Base-by-base conservation (phyloP, 805 yeast genomes). In the Pichia cabralensis region DNA sequence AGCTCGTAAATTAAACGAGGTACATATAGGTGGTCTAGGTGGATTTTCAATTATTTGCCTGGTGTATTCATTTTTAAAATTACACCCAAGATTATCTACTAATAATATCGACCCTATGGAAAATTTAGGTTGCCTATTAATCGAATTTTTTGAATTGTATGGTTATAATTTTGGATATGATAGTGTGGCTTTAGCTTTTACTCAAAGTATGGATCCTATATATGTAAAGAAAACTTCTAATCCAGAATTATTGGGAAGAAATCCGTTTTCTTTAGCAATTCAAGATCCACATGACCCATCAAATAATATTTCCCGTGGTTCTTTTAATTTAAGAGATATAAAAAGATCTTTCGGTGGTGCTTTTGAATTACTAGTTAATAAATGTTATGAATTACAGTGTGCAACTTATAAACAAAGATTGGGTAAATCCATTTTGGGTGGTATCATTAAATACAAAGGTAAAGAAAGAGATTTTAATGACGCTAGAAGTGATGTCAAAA, bases 1-100 rank as follows among this genome's bases (percentile, higher is more conserved):
- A 22, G 75, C 84, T 2, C 65, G 96, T 48, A 73, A 69, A 38
- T 62, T 88, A 41, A 85, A 86, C 49, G 80, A 83, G 43, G 97
- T 89, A 12, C 94, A 81, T 47, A 76, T 77, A 16, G 98, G 98
- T 33, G 97, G 97, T 0, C 61, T 89, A 6, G 97, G 98, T 27
- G 97, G 97, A 0, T 89, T 80, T 53, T 75, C 96, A 7, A 82
- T 84, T n/a, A 84, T 88, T 28, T 86, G 96, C 48, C 50, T 92
- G 51, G 85, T 81, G 13, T 77, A 76, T 47, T 76, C 89, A 13
- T 86, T 88, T 50, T 57, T 88, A 41, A 70, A 65, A 45, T 61
- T 81, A 42, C 97, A 89, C 53, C 95, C 95, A 12, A 66, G 86
- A 44, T 51, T 85, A 10, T 53, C 77, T 2, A 73, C 94, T 0